Percentiles rank a stretch among this genome's conserved stretches.
phyloP scores from a whole-genome alignment of 768 basidiomycete species.

The Floccularia luteovirens region DNA sequence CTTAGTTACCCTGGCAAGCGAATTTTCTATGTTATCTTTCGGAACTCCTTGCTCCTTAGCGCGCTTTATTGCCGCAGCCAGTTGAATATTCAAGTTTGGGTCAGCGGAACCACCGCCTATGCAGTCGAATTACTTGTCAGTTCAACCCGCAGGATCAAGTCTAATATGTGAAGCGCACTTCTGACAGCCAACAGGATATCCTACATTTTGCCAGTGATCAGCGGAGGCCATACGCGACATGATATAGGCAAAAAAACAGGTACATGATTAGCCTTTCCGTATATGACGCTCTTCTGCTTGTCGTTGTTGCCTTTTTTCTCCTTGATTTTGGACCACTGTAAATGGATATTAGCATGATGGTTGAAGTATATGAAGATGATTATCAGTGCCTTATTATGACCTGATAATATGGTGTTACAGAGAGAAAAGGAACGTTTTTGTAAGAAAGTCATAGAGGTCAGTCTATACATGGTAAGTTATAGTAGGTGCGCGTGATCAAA shows the following conservation, averaged over 20 bases:
- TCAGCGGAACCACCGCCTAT: constrained; percentile 51
- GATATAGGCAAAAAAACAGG: constrained; percentile 14
- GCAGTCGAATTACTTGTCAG: not conserved
- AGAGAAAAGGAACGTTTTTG: constrained; percentile 12
- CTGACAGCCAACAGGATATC: constrained; percentile 56
- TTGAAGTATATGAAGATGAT: not conserved
- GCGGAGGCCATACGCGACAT: not conserved
- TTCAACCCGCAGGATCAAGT: not conserved
- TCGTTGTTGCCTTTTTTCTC: constrained; percentile 63
- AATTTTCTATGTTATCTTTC: constrained; percentile 61
- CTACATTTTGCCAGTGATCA: constrained; percentile 20
- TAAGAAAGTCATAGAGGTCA: constrained; percentile 1
- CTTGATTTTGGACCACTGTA: constrained; percentile 74
- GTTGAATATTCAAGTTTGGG: constrained; percentile 43
- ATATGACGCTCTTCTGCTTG: constrained; percentile 49
- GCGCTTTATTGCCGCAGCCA: constrained; percentile 47
- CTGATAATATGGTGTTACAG: constrained; percentile 14
- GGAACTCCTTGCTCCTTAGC: constrained; percentile 55
- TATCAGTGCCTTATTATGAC: constrained; percentile 32
- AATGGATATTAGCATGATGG: constrained; percentile 1
- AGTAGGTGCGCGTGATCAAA: too few species aligned
- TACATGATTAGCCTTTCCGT: constrained; percentile 48
- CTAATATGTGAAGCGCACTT: constrained; percentile 27
- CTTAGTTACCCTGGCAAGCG: constrained; percentile 42
- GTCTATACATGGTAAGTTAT: not conserved